Conservation (phyloP, 176 grass and related monocot species). For the Triticum monococcum region DNA sequence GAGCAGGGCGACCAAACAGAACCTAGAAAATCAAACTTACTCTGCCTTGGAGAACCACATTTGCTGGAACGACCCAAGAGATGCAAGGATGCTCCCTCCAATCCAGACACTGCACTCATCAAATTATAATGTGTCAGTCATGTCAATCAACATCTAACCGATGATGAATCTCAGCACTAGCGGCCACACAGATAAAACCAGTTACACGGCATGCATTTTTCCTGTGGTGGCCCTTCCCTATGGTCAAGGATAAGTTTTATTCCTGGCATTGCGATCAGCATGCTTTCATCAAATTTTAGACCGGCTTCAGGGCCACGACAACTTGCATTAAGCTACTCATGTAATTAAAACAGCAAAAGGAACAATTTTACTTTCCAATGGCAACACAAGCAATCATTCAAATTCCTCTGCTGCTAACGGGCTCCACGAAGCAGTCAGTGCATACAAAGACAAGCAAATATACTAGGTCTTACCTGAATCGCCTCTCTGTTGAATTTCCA, state of each 20-base stretch:
- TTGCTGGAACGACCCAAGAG: slow-evolving; percentile 99
- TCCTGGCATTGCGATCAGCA: not conserved
- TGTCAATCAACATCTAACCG: not conserved
- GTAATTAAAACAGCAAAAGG: not conserved
- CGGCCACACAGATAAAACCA: not conserved
- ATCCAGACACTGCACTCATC: slow-evolving; percentile 87
- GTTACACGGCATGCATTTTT: not conserved
- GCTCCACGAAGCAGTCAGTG: not conserved
- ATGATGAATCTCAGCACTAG: not conserved
- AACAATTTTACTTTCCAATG: not conserved
- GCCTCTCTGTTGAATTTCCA: slow-evolving; percentile 90
- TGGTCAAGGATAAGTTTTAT: not conserved
- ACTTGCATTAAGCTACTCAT: not conserved
- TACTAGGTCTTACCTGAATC: slow-evolving; percentile 66
- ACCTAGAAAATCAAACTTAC: slow-evolving; percentile 48
- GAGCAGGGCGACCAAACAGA: slow-evolving; percentile 6
- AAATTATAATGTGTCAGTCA: slow-evolving; percentile 12
- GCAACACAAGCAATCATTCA: slow-evolving; percentile 18
- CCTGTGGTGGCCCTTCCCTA: not conserved
- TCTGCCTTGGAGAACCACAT: slow-evolving; percentile 99
- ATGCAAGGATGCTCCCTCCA: slow-evolving; percentile 98
- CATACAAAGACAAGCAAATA: slow-evolving; percentile 20
- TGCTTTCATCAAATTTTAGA: not conserved
- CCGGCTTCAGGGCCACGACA: not conserved
- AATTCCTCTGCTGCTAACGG: not conserved